These are phyloP conservation scores for Globisporangium camurandrum DNA, from an alignment of 352 stramenopile species.

Conservation along the genomic window DNA sequence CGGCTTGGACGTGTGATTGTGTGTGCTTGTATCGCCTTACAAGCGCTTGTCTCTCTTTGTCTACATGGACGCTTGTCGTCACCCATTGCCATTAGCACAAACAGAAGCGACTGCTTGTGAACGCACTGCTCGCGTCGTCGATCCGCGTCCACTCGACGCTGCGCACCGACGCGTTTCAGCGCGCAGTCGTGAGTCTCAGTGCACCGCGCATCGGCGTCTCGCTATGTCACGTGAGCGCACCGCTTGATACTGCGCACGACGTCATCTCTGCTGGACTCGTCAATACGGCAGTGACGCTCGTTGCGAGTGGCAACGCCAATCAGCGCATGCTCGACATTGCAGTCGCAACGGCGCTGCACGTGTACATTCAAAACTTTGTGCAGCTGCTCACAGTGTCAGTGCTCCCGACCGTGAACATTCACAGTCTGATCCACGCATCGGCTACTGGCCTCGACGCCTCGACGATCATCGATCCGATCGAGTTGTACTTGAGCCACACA, in stretches of 20 bases:
- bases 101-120: slow-evolving; percentile 58
- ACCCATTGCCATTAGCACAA: slow-evolving; percentile 32
- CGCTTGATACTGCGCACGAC: slow-evolving; percentile 41
- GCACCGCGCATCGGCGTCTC: slow-evolving; percentile 29
- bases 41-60: neutral
- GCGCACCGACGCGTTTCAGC: slow-evolving; percentile 30
- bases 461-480: slow-evolving; percentile 36
- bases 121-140: slow-evolving; percentile 61
- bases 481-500: slow-evolving; percentile 62
- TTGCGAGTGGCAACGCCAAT: slow-evolving; percentile 14
- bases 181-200: slow-evolving; percentile 22
- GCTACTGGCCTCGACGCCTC: slow-evolving; percentile 31
- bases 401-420: slow-evolving; percentile 38
- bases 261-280: slow-evolving; percentile 46
- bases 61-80: slow-evolving; percentile 1
- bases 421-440: slow-evolving; percentile 29
- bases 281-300: slow-evolving; percentile 28
- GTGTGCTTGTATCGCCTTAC: neutral
- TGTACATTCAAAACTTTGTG: slow-evolving; percentile 64
- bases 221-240: slow-evolving; percentile 30
- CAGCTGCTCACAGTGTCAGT: slow-evolving; percentile 67
- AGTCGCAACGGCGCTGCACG: slow-evolving; percentile 37
- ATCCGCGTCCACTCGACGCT: slow-evolving; percentile 47
- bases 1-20: too few relatives aligned
- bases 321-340: slow-evolving; percentile 19